phyloP scores from a whole-genome alignment of 2,329 filamentous ascomycete genomes.

The Ambrosiella xylebori region DNA sequence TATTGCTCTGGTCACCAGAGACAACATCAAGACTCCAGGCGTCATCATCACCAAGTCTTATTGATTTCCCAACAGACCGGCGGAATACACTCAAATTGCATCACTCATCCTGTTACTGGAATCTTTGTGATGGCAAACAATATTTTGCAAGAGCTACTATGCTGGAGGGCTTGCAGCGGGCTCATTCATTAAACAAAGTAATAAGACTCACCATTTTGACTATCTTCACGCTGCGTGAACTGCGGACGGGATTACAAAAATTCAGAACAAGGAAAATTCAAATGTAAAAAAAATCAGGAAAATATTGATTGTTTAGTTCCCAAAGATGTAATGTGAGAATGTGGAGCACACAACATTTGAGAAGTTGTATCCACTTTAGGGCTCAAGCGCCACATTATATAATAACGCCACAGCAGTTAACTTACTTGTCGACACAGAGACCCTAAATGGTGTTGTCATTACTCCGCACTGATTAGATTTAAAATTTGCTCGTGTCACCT shows the following conservation, averaged over 20 bases:
- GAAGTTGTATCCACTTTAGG: background rate
- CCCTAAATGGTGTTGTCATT: too few relatives aligned
- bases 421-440: background rate
- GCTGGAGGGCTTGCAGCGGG: slow-evolving; percentile 8
- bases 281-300: background rate
- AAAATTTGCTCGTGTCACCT: background rate
- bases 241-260: slow-evolving; percentile 6
- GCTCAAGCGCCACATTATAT: background rate
- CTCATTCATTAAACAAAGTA: slow-evolving; percentile 2
- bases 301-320: background rate
- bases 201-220: slow-evolving; percentile 27
- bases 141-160: slow-evolving; percentile 1
- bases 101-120: slow-evolving; percentile 5
- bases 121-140: background rate
- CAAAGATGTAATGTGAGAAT: background rate
- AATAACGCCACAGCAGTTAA: background rate
- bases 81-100: slow-evolving; percentile 11
- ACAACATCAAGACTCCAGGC: slow-evolving; percentile 12
- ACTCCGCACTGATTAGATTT: too few relatives aligned
- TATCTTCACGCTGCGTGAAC: slow-evolving; percentile 14
- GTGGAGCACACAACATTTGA: slow-evolving; percentile 3
- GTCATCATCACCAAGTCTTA: slow-evolving; percentile 12
- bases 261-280: background rate
- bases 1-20: background rate
- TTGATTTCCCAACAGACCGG: slow-evolving; percentile 4